phyloP scores from a whole-genome alignment of 2,329 filamentous ascomycete species.

The Aureobasidium sp. region DNA sequence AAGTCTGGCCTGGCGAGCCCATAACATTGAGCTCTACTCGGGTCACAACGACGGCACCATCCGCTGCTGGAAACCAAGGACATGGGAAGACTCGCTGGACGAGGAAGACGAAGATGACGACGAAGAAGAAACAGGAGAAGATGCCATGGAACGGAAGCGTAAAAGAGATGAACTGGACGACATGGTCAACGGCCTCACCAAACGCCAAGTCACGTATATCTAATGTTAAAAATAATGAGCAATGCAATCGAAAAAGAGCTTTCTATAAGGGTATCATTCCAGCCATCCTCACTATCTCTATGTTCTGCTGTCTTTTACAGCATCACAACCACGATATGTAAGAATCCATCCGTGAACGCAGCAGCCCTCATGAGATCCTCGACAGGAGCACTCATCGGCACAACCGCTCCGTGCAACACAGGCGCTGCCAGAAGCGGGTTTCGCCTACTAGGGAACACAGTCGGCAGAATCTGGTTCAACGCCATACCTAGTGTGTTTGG shows the following conservation, averaged over 20 bases:
- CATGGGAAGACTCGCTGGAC: constrained; percentile 35
- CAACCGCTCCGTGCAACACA: constrained; percentile 73
- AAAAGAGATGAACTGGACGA: constrained; percentile 75
- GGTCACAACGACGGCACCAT: constrained; percentile 80
- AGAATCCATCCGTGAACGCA: constrained; percentile 86
- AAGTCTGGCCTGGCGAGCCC: constrained; percentile 65
- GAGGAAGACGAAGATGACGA: constrained; percentile 23
- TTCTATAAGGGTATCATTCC: background rate
- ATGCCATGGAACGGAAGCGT: constrained; percentile 45
- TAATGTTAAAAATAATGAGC: background rate
- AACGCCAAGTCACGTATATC: constrained; percentile 53
- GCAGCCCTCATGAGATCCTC: constrained; percentile 76
- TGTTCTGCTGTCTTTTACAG: constrained; percentile 36
- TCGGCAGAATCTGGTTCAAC: constrained; percentile 65
- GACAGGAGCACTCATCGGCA: constrained; percentile 71
- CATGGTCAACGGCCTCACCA: constrained; percentile 69
- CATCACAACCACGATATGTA: constrained; percentile 73
- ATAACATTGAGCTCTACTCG: constrained; percentile 67
- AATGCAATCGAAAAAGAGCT: background rate
- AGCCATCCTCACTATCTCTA: too few relatives aligned
- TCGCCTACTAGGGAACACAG: constrained; percentile 76
- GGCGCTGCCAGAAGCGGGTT: constrained; percentile 78
- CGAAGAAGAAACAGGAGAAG: constrained; percentile 30
- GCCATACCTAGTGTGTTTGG: constrained; percentile 67
- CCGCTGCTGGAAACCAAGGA: constrained; percentile 63